Base-by-base conservation (phyloP, 176 grass and related monocot genomes). In the Oryza longistaminata region DNA sequence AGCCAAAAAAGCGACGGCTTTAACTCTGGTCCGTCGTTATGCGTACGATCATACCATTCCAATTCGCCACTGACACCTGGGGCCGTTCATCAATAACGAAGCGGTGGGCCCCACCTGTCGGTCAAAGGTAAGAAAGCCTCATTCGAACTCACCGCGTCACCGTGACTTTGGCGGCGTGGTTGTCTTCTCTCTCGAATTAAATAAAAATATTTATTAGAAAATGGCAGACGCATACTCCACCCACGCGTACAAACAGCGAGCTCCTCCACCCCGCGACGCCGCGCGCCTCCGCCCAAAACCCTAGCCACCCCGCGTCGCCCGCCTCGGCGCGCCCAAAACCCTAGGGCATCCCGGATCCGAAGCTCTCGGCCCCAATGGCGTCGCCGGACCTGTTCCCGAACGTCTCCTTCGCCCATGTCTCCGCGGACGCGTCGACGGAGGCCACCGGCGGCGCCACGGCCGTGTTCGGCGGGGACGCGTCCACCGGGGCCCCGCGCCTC, bases 381-480 rank as follows among this genome's bases (percentile, higher is more conserved):
- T 80, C 86, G 29, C 33, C 83, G 45, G 74, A 89, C 80, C 55
- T 90, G 72, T 96, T 94, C 88, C 79, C 55, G 11, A 33, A 79
- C 86, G 72, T 99, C 34, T 65, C 84, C 77, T 81, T 99, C 90
- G 86, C 84, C 53, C 77, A 87, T 81, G 81, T 86, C 64, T 58
- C 90, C 34, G 19, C 66, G 42, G 46, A 33, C 46, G 31, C 31
- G 31, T 71, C 71, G 81, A 60, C 21, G 53, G 80, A 53, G 64
- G 61, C 74, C 11, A 69, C 50, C 9, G 77, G 50, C 62, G 81
- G 66, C 25, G 84, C 80, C 6, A 88, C 88, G 46, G 93, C 87
- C 68, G 81, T 92, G 21, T 90, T 93, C 79, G 86, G 74, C 43
- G 12, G 27, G 61, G 69, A 68, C 33, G 82, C 66, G 7, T 74